Evolutionary conservation across 2,329 filamentous ascomycete species (phyloP).

Genomic region (Myriangium duriaei): DNA sequence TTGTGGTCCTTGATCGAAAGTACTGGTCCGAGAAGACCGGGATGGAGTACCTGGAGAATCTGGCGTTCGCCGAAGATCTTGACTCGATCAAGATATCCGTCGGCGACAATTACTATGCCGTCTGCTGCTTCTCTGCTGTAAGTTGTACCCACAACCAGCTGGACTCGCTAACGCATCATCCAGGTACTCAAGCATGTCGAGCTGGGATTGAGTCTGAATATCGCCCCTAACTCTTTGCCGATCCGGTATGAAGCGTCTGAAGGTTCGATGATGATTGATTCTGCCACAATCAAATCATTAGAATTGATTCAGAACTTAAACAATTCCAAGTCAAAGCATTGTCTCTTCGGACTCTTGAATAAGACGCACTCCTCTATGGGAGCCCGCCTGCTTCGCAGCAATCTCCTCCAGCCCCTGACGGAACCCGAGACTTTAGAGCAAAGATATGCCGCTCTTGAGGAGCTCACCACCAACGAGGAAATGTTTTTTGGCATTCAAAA

Average conservation of each 20-base stretch:
- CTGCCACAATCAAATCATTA: constrained; percentile 72
- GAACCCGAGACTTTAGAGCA: constrained; percentile 52
- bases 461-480: constrained; percentile 68
- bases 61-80: constrained; percentile 71
- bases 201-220: constrained; percentile 52
- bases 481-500: constrained; percentile 68
- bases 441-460: constrained; percentile 72
- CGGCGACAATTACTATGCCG: constrained; percentile 73
- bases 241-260: constrained; percentile 81
- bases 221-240: constrained; percentile 67
- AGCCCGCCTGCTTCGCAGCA: constrained; percentile 66
- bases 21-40: constrained; percentile 75
- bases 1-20: constrained; percentile 57
- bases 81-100: constrained; percentile 69
- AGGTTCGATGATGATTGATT: constrained; percentile 90
- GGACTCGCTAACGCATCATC: not conserved
- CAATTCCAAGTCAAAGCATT: constrained; percentile 64
- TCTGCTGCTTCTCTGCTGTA: constrained; percentile 77
- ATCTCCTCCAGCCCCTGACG: constrained; percentile 79
- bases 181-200: constrained; percentile 76
- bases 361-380: constrained; percentile 84
- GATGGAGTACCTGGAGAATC: constrained; percentile 60
- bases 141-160: constrained; percentile 22
- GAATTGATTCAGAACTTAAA: constrained; percentile 84
- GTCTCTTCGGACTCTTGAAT: constrained; percentile 74